Evolutionary conservation across 805 yeast genomes (phyloP).

Genomic region (Pichia occidentalis): DNA sequence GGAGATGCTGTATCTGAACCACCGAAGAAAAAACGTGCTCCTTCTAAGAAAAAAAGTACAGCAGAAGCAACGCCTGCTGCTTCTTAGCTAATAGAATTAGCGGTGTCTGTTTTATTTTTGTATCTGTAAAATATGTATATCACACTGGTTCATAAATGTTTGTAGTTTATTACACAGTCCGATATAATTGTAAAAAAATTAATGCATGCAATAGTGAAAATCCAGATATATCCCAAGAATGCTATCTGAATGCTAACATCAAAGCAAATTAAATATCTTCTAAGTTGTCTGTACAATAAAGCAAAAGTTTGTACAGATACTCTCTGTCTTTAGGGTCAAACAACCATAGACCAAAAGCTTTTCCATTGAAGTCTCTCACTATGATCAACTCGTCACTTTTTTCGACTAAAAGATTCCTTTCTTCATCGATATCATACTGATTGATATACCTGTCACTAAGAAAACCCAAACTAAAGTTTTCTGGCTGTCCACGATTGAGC

Average conservation of each 20-base stretch:
- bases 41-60: conserved; percentile 22
- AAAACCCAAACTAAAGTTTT: conserved; percentile 66
- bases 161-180: too few relatives aligned
- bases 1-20: conserved; percentile 23
- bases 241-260: too few relatives aligned
- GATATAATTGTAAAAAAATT: too few relatives aligned
- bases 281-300: conserved; percentile 24
- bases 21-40: conserved; percentile 25
- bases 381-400: conserved; percentile 64
- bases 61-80: conserved; percentile 2
- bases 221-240: too few relatives aligned
- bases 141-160: too few relatives aligned
- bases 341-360: conserved; percentile 74
- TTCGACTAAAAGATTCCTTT: conserved; percentile 54
- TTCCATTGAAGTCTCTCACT: conserved; percentile 59
- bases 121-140: too few relatives aligned
- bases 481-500: conserved; percentile 61
- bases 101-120: too few relatives aligned
- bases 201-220: too few relatives aligned
- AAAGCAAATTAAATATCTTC: not conserved
- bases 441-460: conserved; percentile 43
- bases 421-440: conserved; percentile 18
- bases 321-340: conserved; percentile 63
- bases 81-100: too few relatives aligned
- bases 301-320: conserved; percentile 40